Evolutionary conservation across 345 rosid genomes (phyloP), one percentile per base, ranked within the genome.

Genomic region (Arabidopsis arenosa): DNA sequence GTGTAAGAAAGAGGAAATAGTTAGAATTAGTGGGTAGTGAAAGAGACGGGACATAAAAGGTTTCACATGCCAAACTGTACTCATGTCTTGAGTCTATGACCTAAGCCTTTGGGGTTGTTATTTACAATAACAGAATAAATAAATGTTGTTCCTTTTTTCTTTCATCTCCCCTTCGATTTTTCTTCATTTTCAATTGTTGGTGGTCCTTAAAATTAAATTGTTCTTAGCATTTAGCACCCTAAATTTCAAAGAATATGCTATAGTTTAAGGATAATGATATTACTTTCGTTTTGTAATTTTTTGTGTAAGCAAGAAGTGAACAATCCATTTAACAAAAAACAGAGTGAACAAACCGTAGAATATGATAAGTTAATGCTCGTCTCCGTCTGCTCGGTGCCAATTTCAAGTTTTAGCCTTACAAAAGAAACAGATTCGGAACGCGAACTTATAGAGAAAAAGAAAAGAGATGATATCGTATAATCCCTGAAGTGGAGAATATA

Each of bases 311-410:
- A 3, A n/a, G 49, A 52, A 61, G 69, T 28, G 32, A 28, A 28
- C 32, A 28, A 3, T 3, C 32, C 32, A 28, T 28, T 28, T 28
- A 28, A 28, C 32, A 28, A 28, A 28, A 28, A 28, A 61, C 43
- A 75, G 61, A 51, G 53, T 36, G 44, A 59, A 58, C 28, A 67
- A 32, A 23, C n/a, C 7, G 14, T 11, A 7, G 68, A 62, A 69
- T 53, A 45, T 76, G 80, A 76, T 76, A 76, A 70, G 80, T 63
- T 70, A 63, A 55, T 76, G 75, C 80, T 76, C 75, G 66, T 63
- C 80, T 76, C 66, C 48, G 35, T 77, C 75, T 53, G 23, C 40
- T 51, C 32, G 18, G 66, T 13, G 68, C 41, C 56, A 37, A 26
- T 37, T 58, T 66, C 66, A 21, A 51, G 49, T 40, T 49, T 59